Base-by-base conservation (phyloP, 345 rosid genomes). In the Isatis tinctoria region DNA sequence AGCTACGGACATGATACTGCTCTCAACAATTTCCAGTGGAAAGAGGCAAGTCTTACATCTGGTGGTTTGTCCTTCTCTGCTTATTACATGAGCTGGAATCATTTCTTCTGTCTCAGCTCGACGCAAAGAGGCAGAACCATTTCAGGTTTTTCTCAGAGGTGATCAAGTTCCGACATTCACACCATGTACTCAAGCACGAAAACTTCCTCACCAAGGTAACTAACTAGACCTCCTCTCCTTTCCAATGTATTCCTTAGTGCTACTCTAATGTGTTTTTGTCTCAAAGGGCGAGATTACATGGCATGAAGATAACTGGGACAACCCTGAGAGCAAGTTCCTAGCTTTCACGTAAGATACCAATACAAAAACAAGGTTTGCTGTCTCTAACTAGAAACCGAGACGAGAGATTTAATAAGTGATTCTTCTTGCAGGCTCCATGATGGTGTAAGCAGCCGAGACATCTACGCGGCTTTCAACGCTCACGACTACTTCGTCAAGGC, bases 261-360 rank as follows among this genome's bases (percentile, higher is more conserved):
- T 73, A 11, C 57, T 63, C 36, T 24, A 24, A 60, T 67, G 12
- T 68, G 40, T 67, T 32, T 27, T 36, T 60, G 20, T 78, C 56
- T 85, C 82, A 82, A 82, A 90, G 96, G 76, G 51, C 1, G 97
- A 94, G 79, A 88, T 94, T 17, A 90, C 97, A 4, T 91, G 99
- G 97, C 97, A 91, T 70, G 97, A 95, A 84, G 87, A 86, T 77
- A 83, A 90, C 82, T 95, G 97, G 97, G 87, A 82, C 68, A 90
- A 91, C 56, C 70, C 76, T 11, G 93, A 90, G 35, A 91, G 97
- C 92, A 95, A 84, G 85, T 95, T 95, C 82, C 90, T 91, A 32
- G 97, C 97, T 52, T 95, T 91, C 74, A 95, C 97, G 97, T 95
- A 83, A 81, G 90, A 75, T 16, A 41, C 58, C 18, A 40, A 40